These are phyloP conservation scores for Aureobasidium vineae DNA, from an alignment of 2,329 filamentous ascomycete genomes.

Conservation along the genomic window DNA sequence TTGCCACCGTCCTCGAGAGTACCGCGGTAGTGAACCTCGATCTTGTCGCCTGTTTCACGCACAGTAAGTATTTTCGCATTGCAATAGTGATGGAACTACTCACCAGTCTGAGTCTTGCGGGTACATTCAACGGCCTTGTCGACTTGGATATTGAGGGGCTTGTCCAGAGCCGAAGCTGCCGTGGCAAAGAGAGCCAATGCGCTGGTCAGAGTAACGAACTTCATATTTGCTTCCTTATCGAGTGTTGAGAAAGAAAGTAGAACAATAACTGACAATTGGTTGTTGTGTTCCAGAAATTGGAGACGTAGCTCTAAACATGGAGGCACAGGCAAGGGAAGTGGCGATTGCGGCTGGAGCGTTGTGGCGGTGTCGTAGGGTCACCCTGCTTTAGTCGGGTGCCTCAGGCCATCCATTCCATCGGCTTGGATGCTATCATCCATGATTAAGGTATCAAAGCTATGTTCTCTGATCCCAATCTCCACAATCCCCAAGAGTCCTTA, in stretches of 20 bases:
- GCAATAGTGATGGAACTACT: conserved; percentile 34
- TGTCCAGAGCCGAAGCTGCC: conserved; percentile 46
- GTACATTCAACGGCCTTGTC: conserved; percentile 71
- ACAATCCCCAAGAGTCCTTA: not conserved
- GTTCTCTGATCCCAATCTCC: not conserved
- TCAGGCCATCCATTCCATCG: not conserved
- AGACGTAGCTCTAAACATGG: conserved; percentile 8
- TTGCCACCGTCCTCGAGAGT: conserved; percentile 69
- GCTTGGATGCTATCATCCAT: not conserved
- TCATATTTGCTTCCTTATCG: not conserved
- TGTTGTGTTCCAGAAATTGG: conserved; percentile 12
- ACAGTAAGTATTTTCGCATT: not conserved
- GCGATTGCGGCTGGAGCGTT: not conserved
- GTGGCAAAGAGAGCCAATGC: conserved; percentile 53
- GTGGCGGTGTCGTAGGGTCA: not conserved
- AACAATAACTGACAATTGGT: not conserved
- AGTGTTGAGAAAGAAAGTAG: not conserved
- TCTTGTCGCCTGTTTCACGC: conserved; percentile 66
- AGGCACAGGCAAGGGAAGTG: not conserved
- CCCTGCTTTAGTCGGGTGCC: not conserved
- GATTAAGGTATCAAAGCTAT: not conserved
- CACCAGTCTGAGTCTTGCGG: conserved; percentile 60
- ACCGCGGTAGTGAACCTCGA: conserved; percentile 86
- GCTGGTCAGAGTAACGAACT: conserved; percentile 14
- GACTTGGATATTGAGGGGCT: conserved; percentile 72